Conservation (phyloP, 2,329 filamentous ascomycete genomes). For the Ascochyta fabae region DNA sequence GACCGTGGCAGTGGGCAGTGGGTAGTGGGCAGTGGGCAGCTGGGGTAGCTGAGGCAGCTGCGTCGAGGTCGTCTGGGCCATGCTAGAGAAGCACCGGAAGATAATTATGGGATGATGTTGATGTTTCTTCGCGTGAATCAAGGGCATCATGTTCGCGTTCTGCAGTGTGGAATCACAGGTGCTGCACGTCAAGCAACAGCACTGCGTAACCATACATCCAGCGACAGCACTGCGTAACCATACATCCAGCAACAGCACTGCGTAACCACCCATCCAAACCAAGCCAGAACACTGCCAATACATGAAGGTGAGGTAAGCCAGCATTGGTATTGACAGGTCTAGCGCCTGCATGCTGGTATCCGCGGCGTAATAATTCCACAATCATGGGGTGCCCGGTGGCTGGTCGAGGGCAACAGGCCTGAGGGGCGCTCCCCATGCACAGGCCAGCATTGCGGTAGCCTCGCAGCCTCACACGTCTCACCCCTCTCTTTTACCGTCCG, state of each 20-base stretch:
- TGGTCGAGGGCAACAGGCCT: constrained; percentile 5
- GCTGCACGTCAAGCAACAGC: neutral
- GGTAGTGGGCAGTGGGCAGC: too few relatives aligned
- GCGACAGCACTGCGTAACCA: neutral
- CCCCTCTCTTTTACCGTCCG: neutral
- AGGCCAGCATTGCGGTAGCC: too few relatives aligned
- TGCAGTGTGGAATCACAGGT: neutral
- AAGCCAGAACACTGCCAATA: too few relatives aligned
- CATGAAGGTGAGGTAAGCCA: constrained; percentile 5
- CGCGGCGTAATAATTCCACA: constrained; percentile 14
- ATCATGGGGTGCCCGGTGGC: constrained; percentile 11
- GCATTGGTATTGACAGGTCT: constrained; percentile 2
- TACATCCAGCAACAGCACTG: neutral
- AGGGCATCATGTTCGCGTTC: too few relatives aligned
- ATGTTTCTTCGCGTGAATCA: neutral
- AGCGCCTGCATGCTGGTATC: constrained; percentile 13
- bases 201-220: neutral
- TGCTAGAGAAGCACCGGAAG: constrained; percentile 2
- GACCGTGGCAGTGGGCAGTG: constrained; percentile 17
- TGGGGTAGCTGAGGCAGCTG: constrained; percentile 20
- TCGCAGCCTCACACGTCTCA: neutral
- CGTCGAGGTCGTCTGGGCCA: constrained; percentile 15
- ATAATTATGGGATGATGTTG: neutral
- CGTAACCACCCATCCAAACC: neutral
- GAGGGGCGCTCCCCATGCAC: constrained; percentile 3